Evolutionary conservation across 176 grass and related monocot species (phyloP).

Genomic region (Avena atlantica): DNA sequence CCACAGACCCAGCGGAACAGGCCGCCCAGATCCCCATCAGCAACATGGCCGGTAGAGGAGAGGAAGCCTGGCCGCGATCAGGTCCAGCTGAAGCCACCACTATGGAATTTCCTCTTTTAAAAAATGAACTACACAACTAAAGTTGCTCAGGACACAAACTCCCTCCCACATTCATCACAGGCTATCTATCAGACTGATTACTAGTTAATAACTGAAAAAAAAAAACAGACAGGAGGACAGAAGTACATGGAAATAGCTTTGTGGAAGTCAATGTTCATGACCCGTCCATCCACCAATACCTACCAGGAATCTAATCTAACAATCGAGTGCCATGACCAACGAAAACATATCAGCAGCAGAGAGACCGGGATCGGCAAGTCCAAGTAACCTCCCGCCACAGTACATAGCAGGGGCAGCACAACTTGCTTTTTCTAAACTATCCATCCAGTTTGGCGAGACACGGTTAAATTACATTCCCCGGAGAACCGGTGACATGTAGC

Average conservation of each 20-base stretch:
- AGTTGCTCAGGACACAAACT: no score
- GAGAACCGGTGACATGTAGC: not conserved
- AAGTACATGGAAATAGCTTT: not conserved
- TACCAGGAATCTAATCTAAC: constrained; percentile 8
- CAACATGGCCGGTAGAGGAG: no score
- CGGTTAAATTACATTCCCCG: not conserved
- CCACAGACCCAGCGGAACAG: no score
- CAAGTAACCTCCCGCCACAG: constrained; percentile 43
- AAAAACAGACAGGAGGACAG: not conserved
- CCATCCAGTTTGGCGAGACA: constrained; percentile 29
- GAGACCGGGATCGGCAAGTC: constrained; percentile 31
- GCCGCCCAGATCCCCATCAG: no score
- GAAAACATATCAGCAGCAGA: constrained; percentile 11
- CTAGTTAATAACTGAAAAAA: no score
- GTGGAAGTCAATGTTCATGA: not conserved
- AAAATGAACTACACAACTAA: no score
- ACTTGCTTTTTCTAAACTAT: constrained; percentile 37
- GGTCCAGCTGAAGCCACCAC: no score
- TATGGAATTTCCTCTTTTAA: no score
- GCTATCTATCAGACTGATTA: no score
- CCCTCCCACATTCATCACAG: no score
- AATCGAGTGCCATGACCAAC: not conserved
- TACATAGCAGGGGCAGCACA: constrained; percentile 36
- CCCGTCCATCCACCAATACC: not conserved
- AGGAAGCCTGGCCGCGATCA: no score